Base-by-base conservation (phyloP, 768 basidiomycete genomes). In the Lyophyllum atratum region DNA sequence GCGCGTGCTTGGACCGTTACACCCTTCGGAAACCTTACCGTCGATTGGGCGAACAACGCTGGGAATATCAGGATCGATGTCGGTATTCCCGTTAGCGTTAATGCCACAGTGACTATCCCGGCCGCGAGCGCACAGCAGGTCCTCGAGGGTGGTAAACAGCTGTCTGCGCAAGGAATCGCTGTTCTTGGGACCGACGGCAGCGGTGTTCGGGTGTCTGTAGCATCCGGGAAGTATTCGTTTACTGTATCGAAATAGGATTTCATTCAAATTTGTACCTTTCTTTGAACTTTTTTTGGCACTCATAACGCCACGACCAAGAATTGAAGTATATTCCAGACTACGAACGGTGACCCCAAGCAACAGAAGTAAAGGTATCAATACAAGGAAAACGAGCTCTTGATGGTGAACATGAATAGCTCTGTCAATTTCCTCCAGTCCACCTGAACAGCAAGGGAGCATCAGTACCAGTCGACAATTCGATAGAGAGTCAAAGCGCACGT, bases 1-100 rank as follows among this genome's bases (percentile, higher is more conserved):
- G 67, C 62, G 5, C 53, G 56, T 45, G 68, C 67, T 6, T 71
- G 68, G 67, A 67, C 59, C 26, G 19, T 66, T 19, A 69, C 68
- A 4, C 70, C 70, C 1, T 69, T 65, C 47, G 70, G 70, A 31
- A 71, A 71, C 53, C 55, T 71, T 8, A 67, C 64, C 5, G 67
- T 71, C 21, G 43, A 54, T 10, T 69, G 61, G 59, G 45, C 45
- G 1, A 67, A 55, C 19, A 33, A 37, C 24, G 22, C 29, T 42
- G 64, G 64, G n/a, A 42, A 17, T 12, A 8, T 66, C 24, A 57
- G 54, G 21, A 25, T 70, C 39, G 46, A 64, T 54, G 55, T 68
- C 12, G 60, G 52, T 17, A 40, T 70, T 12, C 69, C 69, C 5
- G 62, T 68, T 40, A 64, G 69, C 25, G 66, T 70, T 11, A 65